Evolutionary conservation across 2,329 filamentous ascomycete genomes (phyloP), one percentile per base, ranked within the genome.

Genomic region (Thelonectria rubi): DNA sequence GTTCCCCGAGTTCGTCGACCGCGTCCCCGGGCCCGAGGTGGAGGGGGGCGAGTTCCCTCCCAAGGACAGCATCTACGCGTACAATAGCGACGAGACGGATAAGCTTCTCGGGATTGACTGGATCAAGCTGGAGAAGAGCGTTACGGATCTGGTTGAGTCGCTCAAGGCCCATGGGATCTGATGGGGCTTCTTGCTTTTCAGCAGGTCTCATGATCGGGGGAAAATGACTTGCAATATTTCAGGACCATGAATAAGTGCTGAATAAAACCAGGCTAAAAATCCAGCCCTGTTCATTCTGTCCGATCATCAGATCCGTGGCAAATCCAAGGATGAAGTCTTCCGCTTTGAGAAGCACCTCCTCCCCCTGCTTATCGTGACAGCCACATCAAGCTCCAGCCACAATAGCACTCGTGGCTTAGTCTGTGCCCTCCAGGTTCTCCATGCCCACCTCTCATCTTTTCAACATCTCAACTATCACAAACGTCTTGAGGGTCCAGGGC

Each of bases 141-240:
- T 90, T 26, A 79, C 83, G 6, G 90, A 92, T 70, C 83, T 88
- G 7, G 82, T 91, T 17, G 86, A 86, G 76, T 88, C 85, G 32
- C 74, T 93, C 69, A 82, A 90, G 74, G 72, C 71, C n/a, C 72
- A 80, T 51, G 72, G 69, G 1, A 68, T 72, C 26, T 77, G 51
- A 64, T 34, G 12, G 9, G 42, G 8, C 26, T 30, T 30, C 26
- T 30, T 24, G 21, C 3, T 7, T 24, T 24, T n/a, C n/a, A 7
- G 3, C 21, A 24, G 7, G 21, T 24, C 21, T 24, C 21, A 24
- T 24, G 21, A 24, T 24, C 21, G 3, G 21, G 21, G 21, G 21
- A 24, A 24, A 24, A 30, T 8, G 10, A 5, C 5, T 8, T 30
- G 26, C 2, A 30, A 30, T 30, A 5, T 30, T 30, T 9, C 26